Percentiles rank a stretch among this genome's conserved stretches.
These are phyloP conservation scores for Scheffersomyces quercinus DNA, from an alignment of 1,139 yeast species.

Conservation along the genomic window DNA sequence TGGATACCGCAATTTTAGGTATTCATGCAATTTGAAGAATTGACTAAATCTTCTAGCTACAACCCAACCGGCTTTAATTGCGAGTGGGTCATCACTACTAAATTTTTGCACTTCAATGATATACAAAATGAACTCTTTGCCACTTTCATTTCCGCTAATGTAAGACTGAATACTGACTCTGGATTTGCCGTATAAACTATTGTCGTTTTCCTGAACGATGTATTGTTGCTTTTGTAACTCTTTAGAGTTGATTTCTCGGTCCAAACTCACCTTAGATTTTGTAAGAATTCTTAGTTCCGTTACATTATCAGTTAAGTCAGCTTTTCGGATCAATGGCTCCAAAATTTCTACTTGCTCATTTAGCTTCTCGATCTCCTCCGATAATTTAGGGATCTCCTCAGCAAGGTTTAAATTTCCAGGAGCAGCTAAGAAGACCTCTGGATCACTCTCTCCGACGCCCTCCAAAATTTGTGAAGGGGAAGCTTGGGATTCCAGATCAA, in stretches of 20 bases:
- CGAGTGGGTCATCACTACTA: slow-evolving; percentile 41
- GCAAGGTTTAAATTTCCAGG: slow-evolving; percentile 70
- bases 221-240: slow-evolving; percentile 79
- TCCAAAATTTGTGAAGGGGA: slow-evolving; percentile 5
- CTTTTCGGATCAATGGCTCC: slow-evolving; percentile 69
- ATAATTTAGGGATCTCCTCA: slow-evolving; percentile 61
- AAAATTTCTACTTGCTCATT: slow-evolving; percentile 64
- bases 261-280: slow-evolving; percentile 66
- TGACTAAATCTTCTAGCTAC: slow-evolving; percentile 88
- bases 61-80: slow-evolving; percentile 77
- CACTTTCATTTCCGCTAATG: slow-evolving; percentile 56
- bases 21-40: slow-evolving; percentile 69
- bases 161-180: slow-evolving; percentile 66
- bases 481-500: slow-evolving; percentile 20
- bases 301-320: slow-evolving; percentile 76
- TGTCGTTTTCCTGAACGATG: slow-evolving; percentile 79
- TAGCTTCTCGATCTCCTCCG: slow-evolving; percentile 60
- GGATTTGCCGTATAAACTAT: slow-evolving; percentile 73
- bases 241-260: slow-evolving; percentile 67
- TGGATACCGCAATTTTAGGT: slow-evolving; percentile 56
- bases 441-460: slow-evolving; percentile 17
- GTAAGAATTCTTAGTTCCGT: slow-evolving; percentile 66
- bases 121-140: slow-evolving; percentile 66
- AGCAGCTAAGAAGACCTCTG: slow-evolving; percentile 50
- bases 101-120: slow-evolving; percentile 73